Percentiles rank a stretch among this genome's conserved stretches.
Evolutionary conservation across 176 grass and related monocot genomes (phyloP).

Genomic region (Puccinellia tenuiflora): DNA sequence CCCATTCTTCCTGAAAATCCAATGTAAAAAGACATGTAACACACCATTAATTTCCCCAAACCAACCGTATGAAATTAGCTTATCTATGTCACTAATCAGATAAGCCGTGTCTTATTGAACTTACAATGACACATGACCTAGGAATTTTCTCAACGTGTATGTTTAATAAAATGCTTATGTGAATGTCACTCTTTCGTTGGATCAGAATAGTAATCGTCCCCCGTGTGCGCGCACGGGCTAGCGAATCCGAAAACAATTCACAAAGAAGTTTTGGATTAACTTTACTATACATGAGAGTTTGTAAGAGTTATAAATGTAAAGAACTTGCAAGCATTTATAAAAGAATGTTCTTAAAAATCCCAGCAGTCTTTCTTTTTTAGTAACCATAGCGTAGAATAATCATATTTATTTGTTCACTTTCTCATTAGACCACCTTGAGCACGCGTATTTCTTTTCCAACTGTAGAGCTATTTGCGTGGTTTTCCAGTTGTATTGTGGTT

Average conservation of each 20-base stretch:
- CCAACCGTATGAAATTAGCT: background rate
- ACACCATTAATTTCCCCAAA: background rate
- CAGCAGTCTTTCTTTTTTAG: background rate
- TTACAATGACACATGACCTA: background rate
- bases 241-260: background rate
- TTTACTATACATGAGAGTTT: background rate
- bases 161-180: background rate
- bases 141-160: background rate
- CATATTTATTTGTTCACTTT: background rate
- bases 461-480: background rate
- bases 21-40: background rate
- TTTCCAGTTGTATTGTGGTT: background rate
- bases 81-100: background rate
- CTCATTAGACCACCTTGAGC: background rate
- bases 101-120: background rate
- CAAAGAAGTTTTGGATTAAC: background rate
- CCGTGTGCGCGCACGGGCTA: background rate
- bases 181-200: background rate
- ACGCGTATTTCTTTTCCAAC: background rate
- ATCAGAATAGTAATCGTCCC: background rate
- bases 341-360: background rate
- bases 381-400: background rate
- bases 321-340: background rate
- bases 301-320: background rate
- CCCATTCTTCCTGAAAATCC: constrained; percentile 4